Evolutionary conservation across 2,329 filamentous ascomycete genomes (phyloP).

Genomic region (Claviceps monticola): DNA sequence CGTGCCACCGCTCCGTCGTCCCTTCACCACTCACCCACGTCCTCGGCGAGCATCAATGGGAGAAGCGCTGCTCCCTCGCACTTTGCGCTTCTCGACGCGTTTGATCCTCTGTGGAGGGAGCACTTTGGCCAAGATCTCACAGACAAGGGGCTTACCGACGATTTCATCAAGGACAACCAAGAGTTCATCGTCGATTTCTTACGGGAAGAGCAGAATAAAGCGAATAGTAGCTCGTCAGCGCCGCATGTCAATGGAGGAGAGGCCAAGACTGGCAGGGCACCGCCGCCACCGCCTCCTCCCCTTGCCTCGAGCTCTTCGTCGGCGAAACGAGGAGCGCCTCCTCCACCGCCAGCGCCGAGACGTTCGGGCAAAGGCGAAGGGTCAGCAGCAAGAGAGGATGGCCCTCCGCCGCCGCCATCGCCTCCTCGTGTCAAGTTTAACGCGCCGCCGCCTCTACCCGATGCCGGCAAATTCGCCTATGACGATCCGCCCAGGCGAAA

Average conservation of each 20-base stretch:
- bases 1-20: slow-evolving; percentile 19
- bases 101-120: slow-evolving; percentile 51
- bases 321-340: slow-evolving; percentile 13
- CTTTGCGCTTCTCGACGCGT: slow-evolving; percentile 48
- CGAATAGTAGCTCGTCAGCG: slow-evolving; percentile 11
- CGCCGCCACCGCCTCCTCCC: slow-evolving; percentile 20
- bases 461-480: slow-evolving; percentile 77
- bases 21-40: slow-evolving; percentile 24
- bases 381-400: slow-evolving; percentile 60
- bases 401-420: slow-evolving; percentile 46
- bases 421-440: slow-evolving; percentile 55
- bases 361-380: slow-evolving; percentile 42
- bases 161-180: slow-evolving; percentile 54
- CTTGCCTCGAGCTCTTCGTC: slow-evolving; percentile 7
- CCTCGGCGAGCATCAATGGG: slow-evolving; percentile 33
- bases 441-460: slow-evolving; percentile 75
- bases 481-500: slow-evolving; percentile 22
- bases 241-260: slow-evolving; percentile 20
- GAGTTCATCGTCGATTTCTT: slow-evolving; percentile 55
- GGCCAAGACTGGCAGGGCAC: slow-evolving; percentile 17
- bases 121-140: slow-evolving; percentile 51
- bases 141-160: slow-evolving; percentile 48
- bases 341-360: slow-evolving; percentile 35
- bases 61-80: slow-evolving; percentile 31
- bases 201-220: slow-evolving; percentile 38